Percentiles rank a stretch among this genome's conserved stretches.
Conservation (phyloP, 352 stramenopile genomes). For the Pythium myriotylum region DNA sequence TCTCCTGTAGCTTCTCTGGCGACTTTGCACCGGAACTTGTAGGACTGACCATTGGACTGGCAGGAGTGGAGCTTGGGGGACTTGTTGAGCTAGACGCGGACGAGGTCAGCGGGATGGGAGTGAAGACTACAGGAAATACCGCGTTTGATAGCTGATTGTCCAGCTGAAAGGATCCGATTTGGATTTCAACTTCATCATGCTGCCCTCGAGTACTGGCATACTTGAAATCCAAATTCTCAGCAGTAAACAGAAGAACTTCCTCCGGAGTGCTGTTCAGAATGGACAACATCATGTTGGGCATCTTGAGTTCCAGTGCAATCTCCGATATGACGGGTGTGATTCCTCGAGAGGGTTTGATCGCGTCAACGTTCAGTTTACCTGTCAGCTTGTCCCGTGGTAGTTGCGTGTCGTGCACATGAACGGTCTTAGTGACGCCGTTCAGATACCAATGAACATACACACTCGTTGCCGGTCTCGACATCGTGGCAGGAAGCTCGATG, state of each 20-base stretch:
- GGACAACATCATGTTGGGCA: conserved; percentile 71
- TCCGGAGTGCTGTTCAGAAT: conserved; percentile 75
- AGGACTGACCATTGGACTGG: conserved; percentile 18
- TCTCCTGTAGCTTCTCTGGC: conserved; percentile 20
- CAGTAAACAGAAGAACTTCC: conserved; percentile 75
- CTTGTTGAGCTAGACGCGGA: conserved; percentile 20
- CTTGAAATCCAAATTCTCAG: conserved; percentile 63
- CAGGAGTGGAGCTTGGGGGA: conserved; percentile 19
- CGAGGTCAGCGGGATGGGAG: conserved; percentile 53
- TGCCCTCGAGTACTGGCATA: conserved; percentile 70
- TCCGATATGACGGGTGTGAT: conserved; percentile 48
- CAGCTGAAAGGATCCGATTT: conserved; percentile 80
- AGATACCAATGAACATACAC: conserved; percentile 85
- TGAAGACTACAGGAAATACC: conserved; percentile 85
- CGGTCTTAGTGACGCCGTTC: conserved; percentile 80
- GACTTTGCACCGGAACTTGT: not conserved
- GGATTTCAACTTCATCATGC: conserved; percentile 83
- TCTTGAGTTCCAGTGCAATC: conserved; percentile 53
- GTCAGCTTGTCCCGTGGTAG: conserved; percentile 68
- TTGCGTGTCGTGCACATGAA: conserved; percentile 72
- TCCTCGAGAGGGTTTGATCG: not conserved
- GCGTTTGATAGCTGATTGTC: conserved; percentile 80
- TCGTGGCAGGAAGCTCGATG: conserved; percentile 58
- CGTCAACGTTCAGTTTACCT: conserved; percentile 41
- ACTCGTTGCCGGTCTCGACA: conserved; percentile 23